These are phyloP conservation scores for Globisporangium spinosum DNA, from an alignment of 352 stramenopile genomes.

Conservation along the genomic window DNA sequence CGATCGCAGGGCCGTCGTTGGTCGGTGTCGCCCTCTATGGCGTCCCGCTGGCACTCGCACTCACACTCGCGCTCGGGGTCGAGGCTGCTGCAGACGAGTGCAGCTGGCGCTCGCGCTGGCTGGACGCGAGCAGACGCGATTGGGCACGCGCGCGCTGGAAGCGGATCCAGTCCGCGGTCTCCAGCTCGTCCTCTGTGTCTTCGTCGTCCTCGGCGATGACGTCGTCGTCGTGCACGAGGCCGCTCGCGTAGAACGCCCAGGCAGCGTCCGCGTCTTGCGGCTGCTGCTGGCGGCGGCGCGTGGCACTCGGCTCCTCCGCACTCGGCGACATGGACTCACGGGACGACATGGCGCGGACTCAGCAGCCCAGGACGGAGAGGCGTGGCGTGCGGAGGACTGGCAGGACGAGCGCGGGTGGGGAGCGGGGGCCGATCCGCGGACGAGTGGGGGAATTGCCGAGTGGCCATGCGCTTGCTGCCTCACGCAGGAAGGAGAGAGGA, in stretches of 20 bases:
- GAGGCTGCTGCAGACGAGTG: background rate
- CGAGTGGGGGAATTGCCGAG: conserved; percentile 12
- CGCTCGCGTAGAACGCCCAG: conserved; percentile 63
- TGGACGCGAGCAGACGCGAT: conserved; percentile 38
- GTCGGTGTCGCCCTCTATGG: background rate
- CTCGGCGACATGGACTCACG: conserved; percentile 13
- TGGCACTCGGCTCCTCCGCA: background rate
- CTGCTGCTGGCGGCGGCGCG: background rate
- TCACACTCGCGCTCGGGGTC: background rate
- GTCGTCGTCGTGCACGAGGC: conserved; percentile 41
- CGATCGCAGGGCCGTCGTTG: background rate
- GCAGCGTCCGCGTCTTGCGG: conserved; percentile 1
- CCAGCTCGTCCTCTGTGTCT: conserved; percentile 59
- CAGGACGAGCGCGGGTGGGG: background rate
- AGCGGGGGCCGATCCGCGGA: conserved; percentile 4
- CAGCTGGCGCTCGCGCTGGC: conserved; percentile 28
- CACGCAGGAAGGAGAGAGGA: background rate
- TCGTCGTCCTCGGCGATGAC: conserved; percentile 28
- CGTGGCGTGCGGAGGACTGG: background rate
- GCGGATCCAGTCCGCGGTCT: conserved; percentile 50
- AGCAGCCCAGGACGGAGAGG: background rate
- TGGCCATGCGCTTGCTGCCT: background rate
- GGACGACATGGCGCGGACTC: conserved; percentile 11
- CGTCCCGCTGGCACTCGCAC: background rate
- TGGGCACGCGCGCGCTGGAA: conserved; percentile 55